Evolutionary conservation across 1,139 yeast species (phyloP).

Genomic region (Pichia sp.): DNA sequence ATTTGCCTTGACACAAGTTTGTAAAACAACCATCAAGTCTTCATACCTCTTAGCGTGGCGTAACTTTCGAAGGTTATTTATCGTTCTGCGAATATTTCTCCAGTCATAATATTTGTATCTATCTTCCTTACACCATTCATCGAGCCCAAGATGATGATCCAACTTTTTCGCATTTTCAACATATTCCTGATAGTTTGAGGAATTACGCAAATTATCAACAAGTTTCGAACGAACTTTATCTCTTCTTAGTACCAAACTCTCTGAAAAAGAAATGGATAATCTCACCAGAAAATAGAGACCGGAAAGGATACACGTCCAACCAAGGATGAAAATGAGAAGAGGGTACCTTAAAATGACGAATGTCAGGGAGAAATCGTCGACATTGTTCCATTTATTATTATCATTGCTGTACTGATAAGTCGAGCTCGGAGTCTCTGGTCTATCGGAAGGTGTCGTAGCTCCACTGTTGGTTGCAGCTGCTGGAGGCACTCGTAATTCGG

Average conservation of each 20-base stretch:
- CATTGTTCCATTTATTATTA: slow-evolving; percentile 1
- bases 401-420: slow-evolving; percentile 23
- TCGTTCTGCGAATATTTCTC: slow-evolving; percentile 47
- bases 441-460: not conserved
- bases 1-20: slow-evolving; percentile 63
- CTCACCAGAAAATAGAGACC: slow-evolving; percentile 46
- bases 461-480: not conserved
- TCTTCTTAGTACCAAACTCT: slow-evolving; percentile 47
- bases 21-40: slow-evolving; percentile 50
- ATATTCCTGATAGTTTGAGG: slow-evolving; percentile 58
- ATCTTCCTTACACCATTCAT: slow-evolving; percentile 59
- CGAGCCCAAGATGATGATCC: slow-evolving; percentile 52
- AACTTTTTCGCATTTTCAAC: slow-evolving; percentile 46
- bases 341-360: slow-evolving; percentile 64
- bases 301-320: slow-evolving; percentile 50
- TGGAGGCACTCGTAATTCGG: not conserved
- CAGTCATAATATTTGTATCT: slow-evolving; percentile 65
- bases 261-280: slow-evolving; percentile 58
- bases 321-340: slow-evolving; percentile 39
- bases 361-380: slow-evolving; percentile 38
- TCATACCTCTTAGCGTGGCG: slow-evolving; percentile 31
- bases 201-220: slow-evolving; percentile 41
- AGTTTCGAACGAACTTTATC: slow-evolving; percentile 48
- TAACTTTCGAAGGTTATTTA: slow-evolving; percentile 35
- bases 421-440: slow-evolving; percentile 2